Base-by-base conservation (phyloP, 495 filamentous ascomycete species). In the Penicillium cosmopolitanum region DNA sequence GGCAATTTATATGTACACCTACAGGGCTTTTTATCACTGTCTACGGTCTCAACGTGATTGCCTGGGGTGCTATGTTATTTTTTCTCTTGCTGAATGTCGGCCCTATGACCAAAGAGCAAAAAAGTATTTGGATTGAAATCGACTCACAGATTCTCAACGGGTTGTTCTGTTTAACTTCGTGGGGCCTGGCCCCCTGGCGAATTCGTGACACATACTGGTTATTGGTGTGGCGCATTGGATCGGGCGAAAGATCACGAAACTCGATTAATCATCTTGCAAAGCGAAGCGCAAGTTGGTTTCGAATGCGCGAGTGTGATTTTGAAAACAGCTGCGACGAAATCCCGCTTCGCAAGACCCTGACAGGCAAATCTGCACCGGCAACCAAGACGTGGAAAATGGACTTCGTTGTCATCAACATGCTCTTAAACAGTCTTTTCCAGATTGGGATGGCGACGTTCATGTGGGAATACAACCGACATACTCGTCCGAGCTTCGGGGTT, bases 41-140 rank as follows among this genome's bases (percentile, higher is more conserved):
- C 43, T 96, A 96, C 75, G 86, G 87, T 18, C 84, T 95, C 31
- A 91, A 89, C 53, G 82, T 95, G 3, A 79, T 96, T 5, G 92
- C 91, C 9, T 96, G 92, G 92, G 92, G 92, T 53, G 89, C 86
- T 36, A 96, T 96, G 92, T 77, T 96, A 18, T 93, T 96, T 77
- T 79, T 96, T 16, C 82, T 96, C 9, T 80, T 96, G 54, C 85
- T 82, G 73, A 87, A 89, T 64, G 92, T 88, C 12, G 80, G 13
- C 3, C 2, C 42, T 6, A 8, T 18, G 16, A 44, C 1, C 13
- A 18, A 6, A 2, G 12, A n/a, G 13, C 42, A 3, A 8, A 82
- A 91, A 5, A 75, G 87, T 15, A 85, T 88, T 56, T 96, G 92
- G 92, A 86, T 96, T 56, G 92, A 96, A 67, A 89, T 86, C 62